Conservation (phyloP, 768 basidiomycete genomes). For the Gyrodon lividus region DNA sequence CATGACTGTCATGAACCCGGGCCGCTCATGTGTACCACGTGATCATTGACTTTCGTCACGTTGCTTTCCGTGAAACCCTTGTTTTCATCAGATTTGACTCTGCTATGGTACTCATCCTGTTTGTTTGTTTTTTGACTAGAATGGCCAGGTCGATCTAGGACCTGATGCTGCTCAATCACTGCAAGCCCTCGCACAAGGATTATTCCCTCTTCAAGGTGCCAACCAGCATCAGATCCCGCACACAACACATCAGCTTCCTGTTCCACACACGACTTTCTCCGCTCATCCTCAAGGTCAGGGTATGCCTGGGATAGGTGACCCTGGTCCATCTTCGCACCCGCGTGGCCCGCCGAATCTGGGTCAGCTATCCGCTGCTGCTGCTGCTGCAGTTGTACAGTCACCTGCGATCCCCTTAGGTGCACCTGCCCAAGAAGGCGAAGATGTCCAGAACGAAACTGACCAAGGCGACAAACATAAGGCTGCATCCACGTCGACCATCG, state of each 20-base stretch:
- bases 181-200: slow-evolving; percentile 51
- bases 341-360: slow-evolving; percentile 65
- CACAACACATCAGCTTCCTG: slow-evolving; percentile 20
- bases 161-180: slow-evolving; percentile 63
- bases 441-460: slow-evolving; percentile 27
- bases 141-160: slow-evolving; percentile 50
- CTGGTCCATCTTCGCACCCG: slow-evolving; percentile 72
- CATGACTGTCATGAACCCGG: not conserved
- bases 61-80: slow-evolving; percentile 5
- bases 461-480: slow-evolving; percentile 24
- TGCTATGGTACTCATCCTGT: slow-evolving; percentile 10
- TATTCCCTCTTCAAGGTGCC: slow-evolving; percentile 25
- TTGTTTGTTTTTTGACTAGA: slow-evolving; percentile 26
- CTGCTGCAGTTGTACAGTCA: slow-evolving; percentile 45
- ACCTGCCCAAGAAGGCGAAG: slow-evolving; percentile 20
- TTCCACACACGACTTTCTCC: slow-evolving; percentile 40
- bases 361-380: slow-evolving; percentile 47
- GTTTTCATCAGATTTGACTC: not conserved
- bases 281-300: slow-evolving; percentile 32
- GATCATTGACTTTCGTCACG: slow-evolving; percentile 23
- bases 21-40: slow-evolving; percentile 21
- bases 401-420: slow-evolving; percentile 17
- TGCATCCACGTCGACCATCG: slow-evolving; percentile 27
- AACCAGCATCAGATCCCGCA: slow-evolving; percentile 35
- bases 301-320: slow-evolving; percentile 57